A percentile compares a stretch with the other conserved stretches of the same genome.
phyloP scores from a whole-genome alignment of 1,284 basidiomycete species.

The Bjerkandera adusta region DNA sequence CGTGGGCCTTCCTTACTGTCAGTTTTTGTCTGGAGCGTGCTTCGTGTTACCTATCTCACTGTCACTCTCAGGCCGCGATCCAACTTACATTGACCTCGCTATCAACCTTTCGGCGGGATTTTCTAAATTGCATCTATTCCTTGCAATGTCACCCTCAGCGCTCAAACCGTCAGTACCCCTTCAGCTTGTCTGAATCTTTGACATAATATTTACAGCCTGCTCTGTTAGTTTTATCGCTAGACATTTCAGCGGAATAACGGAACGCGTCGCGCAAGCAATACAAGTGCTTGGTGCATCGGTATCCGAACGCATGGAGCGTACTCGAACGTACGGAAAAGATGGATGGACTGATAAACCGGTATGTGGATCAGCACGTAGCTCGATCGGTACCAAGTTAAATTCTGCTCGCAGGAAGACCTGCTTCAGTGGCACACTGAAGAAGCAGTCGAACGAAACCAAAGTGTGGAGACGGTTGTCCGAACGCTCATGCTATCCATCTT shows the following conservation, averaged over 20 bases:
- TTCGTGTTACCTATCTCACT: neutral
- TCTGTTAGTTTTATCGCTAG: too few species aligned
- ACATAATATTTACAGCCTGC: too few species aligned
- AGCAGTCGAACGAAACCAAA: neutral
- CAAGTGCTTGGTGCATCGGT: too few species aligned
- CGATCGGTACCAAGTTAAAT: too few species aligned
- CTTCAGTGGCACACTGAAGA: slow-evolving; percentile 6
- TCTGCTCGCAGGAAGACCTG: slow-evolving; percentile 3
- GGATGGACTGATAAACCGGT: neutral
- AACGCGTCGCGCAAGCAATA: too few species aligned
- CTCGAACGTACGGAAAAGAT: too few species aligned
- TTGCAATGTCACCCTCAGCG: slow-evolving; percentile 14
- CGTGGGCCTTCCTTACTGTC: slow-evolving; percentile 14
- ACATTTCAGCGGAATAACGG: too few species aligned
- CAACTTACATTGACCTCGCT: slow-evolving; percentile 18
- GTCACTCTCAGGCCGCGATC: slow-evolving; percentile 20
- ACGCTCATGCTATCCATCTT: slow-evolving; percentile 37
- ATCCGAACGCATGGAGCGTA: too few species aligned
- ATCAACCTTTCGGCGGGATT: slow-evolving; percentile 21
- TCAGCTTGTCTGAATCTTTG: too few species aligned
- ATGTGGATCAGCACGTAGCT: neutral
- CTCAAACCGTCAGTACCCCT: slow-evolving; percentile 24
- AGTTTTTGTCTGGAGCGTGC: too few species aligned
- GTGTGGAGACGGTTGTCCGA: slow-evolving; percentile 23
- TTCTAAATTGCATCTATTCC: slow-evolving; percentile 14